Conservation (phyloP, 192 early-diverging fungal genomes). For the Backusella tarrabulga region DNA sequence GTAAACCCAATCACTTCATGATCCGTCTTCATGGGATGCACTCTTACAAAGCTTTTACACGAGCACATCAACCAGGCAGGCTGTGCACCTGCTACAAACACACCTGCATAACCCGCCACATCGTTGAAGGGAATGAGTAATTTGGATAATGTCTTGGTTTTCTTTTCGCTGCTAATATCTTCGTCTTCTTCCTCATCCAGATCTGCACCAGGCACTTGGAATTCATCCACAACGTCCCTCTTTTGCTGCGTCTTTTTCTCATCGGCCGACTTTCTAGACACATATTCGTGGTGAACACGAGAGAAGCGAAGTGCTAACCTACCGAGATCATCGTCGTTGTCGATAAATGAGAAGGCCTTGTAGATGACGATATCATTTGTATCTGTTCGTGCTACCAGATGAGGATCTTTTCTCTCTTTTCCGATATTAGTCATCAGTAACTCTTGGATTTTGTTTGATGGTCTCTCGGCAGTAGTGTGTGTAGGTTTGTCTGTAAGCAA, state of each 20-base stretch:
- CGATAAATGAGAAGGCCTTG: slow-evolving; percentile 56
- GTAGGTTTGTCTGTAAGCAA: slow-evolving; percentile 46
- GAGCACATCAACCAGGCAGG: slow-evolving; percentile 75
- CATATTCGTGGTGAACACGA: slow-evolving; percentile 60
- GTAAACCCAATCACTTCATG: slow-evolving; percentile 68
- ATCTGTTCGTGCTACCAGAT: slow-evolving; percentile 65
- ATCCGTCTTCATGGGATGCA: slow-evolving; percentile 74
- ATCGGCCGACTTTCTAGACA: slow-evolving; percentile 49
- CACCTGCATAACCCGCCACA: slow-evolving; percentile 63
- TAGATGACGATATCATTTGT: slow-evolving; percentile 73
- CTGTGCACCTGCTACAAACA: slow-evolving; percentile 69
- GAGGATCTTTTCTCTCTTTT: slow-evolving; percentile 51
- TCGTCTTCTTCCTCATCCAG: slow-evolving; percentile 22
- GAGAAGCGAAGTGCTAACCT: slow-evolving; percentile 69
- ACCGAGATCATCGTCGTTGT: slow-evolving; percentile 32
- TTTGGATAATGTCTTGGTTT: not conserved
- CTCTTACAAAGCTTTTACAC: slow-evolving; percentile 57
- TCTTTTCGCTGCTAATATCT: slow-evolving; percentile 21
- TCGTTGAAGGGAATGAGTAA: slow-evolving; percentile 48
- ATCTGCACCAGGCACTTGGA: slow-evolving; percentile 31
- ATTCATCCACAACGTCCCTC: slow-evolving; percentile 23
- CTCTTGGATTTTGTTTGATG: slow-evolving; percentile 61
- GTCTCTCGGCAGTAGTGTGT: slow-evolving; percentile 26
- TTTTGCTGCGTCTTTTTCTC: slow-evolving; percentile 11
- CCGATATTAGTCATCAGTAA: slow-evolving; percentile 70